A percentile compares a stretch with the other conserved stretches of the same genome.
These are phyloP conservation scores for Cyclaneusma minus DNA, from an alignment of 2,329 filamentous ascomycete species.

Conservation along the genomic window DNA sequence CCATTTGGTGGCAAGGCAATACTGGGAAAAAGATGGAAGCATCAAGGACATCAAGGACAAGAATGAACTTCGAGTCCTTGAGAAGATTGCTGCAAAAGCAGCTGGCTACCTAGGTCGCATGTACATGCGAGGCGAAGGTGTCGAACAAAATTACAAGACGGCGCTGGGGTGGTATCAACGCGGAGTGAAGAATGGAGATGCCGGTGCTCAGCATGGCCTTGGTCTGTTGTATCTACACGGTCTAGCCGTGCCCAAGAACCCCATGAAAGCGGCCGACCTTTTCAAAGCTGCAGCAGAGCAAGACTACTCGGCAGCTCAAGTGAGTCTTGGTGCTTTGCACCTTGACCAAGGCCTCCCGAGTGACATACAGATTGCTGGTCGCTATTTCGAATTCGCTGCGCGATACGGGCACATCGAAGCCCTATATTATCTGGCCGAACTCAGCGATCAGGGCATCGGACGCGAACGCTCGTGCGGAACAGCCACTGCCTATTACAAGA, in stretches of 20 bases:
- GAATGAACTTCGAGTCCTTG: slow-evolving; percentile 37
- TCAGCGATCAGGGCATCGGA: slow-evolving; percentile 49
- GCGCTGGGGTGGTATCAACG: slow-evolving; percentile 54
- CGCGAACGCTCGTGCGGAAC: slow-evolving; percentile 50
- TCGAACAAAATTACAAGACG: slow-evolving; percentile 47
- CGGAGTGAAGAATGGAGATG: slow-evolving; percentile 46
- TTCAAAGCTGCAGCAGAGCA: slow-evolving; percentile 54
- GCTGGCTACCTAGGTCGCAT: slow-evolving; percentile 58
- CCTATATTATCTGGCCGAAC: slow-evolving; percentile 58
- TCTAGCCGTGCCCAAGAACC: slow-evolving; percentile 44
- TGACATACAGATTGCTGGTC: slow-evolving; percentile 33
- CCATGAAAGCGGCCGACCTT: slow-evolving; percentile 43
- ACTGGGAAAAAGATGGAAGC: slow-evolving; percentile 52
- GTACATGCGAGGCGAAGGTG: slow-evolving; percentile 57
- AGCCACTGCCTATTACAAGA: slow-evolving; percentile 53
- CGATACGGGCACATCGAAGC: slow-evolving; percentile 56
- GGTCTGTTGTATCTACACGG: slow-evolving; percentile 58
- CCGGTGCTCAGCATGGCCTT: slow-evolving; percentile 52
- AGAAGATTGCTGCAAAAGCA: slow-evolving; percentile 51
- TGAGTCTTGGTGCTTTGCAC: slow-evolving; percentile 50
- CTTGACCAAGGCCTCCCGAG: slow-evolving; percentile 43
- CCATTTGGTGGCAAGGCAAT: slow-evolving; percentile 47
- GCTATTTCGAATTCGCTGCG: slow-evolving; percentile 56
- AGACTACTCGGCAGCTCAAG: slow-evolving; percentile 50
- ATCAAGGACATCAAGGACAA: slow-evolving; percentile 35